Conservation (phyloP, 495 filamentous ascomycete genomes). For the Bacidia gigantensis region DNA sequence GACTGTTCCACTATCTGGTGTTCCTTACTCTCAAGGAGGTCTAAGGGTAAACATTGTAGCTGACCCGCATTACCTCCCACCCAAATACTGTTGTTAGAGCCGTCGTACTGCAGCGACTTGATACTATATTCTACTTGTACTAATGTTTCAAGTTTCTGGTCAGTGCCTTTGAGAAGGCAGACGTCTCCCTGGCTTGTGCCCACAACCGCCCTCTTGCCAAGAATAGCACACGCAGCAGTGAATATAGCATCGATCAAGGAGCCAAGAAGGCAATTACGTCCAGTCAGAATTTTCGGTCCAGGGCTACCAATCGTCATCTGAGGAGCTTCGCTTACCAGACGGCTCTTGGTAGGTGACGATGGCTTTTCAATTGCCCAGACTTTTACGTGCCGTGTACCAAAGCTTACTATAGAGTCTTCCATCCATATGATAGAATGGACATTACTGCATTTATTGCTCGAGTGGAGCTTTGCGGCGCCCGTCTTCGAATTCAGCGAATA, state of each 20-base stretch:
- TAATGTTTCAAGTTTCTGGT: conserved; percentile 52
- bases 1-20: not conserved
- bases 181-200: conserved; percentile 36
- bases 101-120: conserved; percentile 47
- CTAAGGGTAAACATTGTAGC: conserved; percentile 11
- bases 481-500: conserved; percentile 74
- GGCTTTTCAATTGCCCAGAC: conserved; percentile 72
- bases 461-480: conserved; percentile 75
- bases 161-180: conserved; percentile 56
- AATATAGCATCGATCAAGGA: conserved; percentile 67
- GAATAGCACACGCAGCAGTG: conserved; percentile 59
- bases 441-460: conserved; percentile 87
- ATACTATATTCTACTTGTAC: conserved; percentile 48
- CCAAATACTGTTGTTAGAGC: conserved; percentile 35
- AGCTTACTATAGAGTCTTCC: conserved; percentile 51
- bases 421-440: conserved; percentile 80
- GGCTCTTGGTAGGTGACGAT: conserved; percentile 36
- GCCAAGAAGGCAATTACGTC: conserved; percentile 44
- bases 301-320: conserved; percentile 26
- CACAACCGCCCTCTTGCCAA: conserved; percentile 39
- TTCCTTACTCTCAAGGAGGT: not conserved
- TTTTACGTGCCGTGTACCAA: conserved; percentile 85
- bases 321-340: conserved; percentile 27
- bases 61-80: conserved; percentile 34
- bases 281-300: conserved; percentile 42